A percentile compares a stretch with the other conserved stretches of the same genome.
These are phyloP conservation scores for Candida khao-thaluensis DNA, from an alignment of 805 yeast species.

Conservation along the genomic window DNA sequence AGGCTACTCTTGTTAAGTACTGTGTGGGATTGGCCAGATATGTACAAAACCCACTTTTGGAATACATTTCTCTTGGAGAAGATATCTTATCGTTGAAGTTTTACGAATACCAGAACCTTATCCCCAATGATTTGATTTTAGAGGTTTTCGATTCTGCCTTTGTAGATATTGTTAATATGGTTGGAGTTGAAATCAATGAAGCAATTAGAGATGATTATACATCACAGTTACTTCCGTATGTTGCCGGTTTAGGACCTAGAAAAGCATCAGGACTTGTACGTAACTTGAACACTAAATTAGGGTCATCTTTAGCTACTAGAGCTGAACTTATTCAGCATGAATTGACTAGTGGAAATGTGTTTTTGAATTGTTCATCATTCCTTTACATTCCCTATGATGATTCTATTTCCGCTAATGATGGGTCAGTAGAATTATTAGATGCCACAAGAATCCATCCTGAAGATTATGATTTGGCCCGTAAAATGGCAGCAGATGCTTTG, in stretches of 20 bases:
- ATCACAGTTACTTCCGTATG: slow-evolving; percentile 69
- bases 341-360: slow-evolving; percentile 74
- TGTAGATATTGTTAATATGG: slow-evolving; percentile 87
- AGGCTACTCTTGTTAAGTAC: slow-evolving; percentile 75
- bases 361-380: slow-evolving; percentile 91
- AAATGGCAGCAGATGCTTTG: slow-evolving; percentile 97
- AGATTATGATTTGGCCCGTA: slow-evolving; percentile 92
- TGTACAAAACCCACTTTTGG: slow-evolving; percentile 88
- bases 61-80: slow-evolving; percentile 78
- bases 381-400: slow-evolving; percentile 72
- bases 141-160: slow-evolving; percentile 75
- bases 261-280: slow-evolving; percentile 85
- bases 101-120: slow-evolving; percentile 69
- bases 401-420: slow-evolving; percentile 48
- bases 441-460: slow-evolving; percentile 97
- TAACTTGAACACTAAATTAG: slow-evolving; percentile 63
- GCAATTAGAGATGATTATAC: slow-evolving; percentile 75
- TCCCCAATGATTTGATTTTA: slow-evolving; percentile 60
- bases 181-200: slow-evolving; percentile 90
- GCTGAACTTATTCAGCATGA: slow-evolving; percentile 82
- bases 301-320: slow-evolving; percentile 63
- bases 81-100: slow-evolving; percentile 68
- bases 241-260: slow-evolving; percentile 94
- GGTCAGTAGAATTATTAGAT: slow-evolving; percentile 80
- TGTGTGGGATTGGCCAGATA: slow-evolving; percentile 89